Percentiles rank a stretch among this genome's conserved stretches.
phyloP scores from a whole-genome alignment of 805 yeast species.

The Pachysolen tannophilus region DNA sequence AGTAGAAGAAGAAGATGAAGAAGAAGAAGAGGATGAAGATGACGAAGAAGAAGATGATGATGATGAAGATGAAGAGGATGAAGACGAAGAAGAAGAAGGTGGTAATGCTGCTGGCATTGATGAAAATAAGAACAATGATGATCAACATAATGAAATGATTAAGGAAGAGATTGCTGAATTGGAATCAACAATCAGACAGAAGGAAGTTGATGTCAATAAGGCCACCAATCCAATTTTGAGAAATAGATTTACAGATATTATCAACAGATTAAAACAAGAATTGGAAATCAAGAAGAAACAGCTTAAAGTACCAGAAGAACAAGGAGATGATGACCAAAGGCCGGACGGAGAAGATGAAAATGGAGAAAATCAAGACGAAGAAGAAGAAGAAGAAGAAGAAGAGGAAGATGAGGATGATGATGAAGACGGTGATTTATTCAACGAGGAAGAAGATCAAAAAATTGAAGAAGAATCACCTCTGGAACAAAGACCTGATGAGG shows the following conservation, averaged over 20 bases:
- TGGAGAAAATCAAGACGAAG: slow-evolving; percentile 21
- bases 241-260: slow-evolving; percentile 77
- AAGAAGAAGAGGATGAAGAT: slow-evolving; percentile 35
- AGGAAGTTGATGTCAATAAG: slow-evolving; percentile 61
- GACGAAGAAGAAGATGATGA: slow-evolving; percentile 42
- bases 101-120: slow-evolving; percentile 42
- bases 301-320: slow-evolving; percentile 28
- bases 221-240: slow-evolving; percentile 81
- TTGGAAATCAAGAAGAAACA: slow-evolving; percentile 73
- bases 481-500: slow-evolving; percentile 16
- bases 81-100: slow-evolving; percentile 47
- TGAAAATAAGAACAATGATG: slow-evolving; percentile 42
- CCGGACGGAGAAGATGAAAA: slow-evolving; percentile 23
- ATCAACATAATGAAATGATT: slow-evolving; percentile 63
- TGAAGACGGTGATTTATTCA: slow-evolving; percentile 26
- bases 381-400: slow-evolving; percentile 22
- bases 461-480: slow-evolving; percentile 14
- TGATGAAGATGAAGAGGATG: slow-evolving; percentile 47
- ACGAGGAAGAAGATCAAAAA: slow-evolving; percentile 24
- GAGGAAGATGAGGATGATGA: slow-evolving; percentile 24
- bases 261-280: slow-evolving; percentile 70
- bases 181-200: slow-evolving; percentile 67
- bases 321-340: slow-evolving; percentile 14
- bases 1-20: slow-evolving; percentile 43
- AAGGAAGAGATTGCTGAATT: slow-evolving; percentile 83